Percentiles rank a stretch among this genome's conserved stretches.
Evolutionary conservation across 1,139 yeast species (phyloP).

Genomic region (Protomyces gravidus): DNA sequence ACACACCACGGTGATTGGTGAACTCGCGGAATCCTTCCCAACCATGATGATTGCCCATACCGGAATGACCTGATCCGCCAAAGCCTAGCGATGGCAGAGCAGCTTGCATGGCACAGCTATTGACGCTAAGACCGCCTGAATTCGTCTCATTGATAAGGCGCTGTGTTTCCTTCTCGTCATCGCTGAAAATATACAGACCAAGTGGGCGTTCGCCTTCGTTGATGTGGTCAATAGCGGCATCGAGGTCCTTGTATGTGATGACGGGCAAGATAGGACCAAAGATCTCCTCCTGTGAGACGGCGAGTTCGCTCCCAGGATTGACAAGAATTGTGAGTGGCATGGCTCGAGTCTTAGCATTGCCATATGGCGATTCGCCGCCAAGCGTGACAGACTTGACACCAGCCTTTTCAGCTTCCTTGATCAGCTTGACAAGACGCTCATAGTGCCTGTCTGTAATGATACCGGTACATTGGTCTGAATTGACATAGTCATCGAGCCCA

Average conservation of each 20-base stretch:
- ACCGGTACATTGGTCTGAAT: conserved; percentile 52
- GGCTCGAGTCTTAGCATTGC: conserved; percentile 68
- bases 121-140: conserved; percentile 71
- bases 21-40: conserved; percentile 64
- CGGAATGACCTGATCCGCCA: conserved; percentile 86
- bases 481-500: conserved; percentile 24
- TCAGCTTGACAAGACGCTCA: conserved; percentile 47
- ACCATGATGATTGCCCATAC: conserved; percentile 71
- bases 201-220: conserved; percentile 72
- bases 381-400: conserved; percentile 56
- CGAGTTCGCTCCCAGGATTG: neutral
- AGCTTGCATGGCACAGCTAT: conserved; percentile 70
- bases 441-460: conserved; percentile 59
- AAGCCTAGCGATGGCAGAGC: conserved; percentile 72
- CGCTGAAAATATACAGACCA: conserved; percentile 64
- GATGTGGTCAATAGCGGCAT: conserved; percentile 50
- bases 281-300: conserved; percentile 51
- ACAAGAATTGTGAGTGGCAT: conserved; percentile 52
- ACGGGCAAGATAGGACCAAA: conserved; percentile 87
- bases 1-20: conserved; percentile 66
- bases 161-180: conserved; percentile 38
- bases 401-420: conserved; percentile 41
- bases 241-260: conserved; percentile 51
- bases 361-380: conserved; percentile 49
- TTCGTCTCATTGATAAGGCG: conserved; percentile 54